These are phyloP conservation scores for Chaetomium globosum DNA, from an alignment of 2,329 filamentous ascomycete species.

Conservation along the genomic window DNA sequence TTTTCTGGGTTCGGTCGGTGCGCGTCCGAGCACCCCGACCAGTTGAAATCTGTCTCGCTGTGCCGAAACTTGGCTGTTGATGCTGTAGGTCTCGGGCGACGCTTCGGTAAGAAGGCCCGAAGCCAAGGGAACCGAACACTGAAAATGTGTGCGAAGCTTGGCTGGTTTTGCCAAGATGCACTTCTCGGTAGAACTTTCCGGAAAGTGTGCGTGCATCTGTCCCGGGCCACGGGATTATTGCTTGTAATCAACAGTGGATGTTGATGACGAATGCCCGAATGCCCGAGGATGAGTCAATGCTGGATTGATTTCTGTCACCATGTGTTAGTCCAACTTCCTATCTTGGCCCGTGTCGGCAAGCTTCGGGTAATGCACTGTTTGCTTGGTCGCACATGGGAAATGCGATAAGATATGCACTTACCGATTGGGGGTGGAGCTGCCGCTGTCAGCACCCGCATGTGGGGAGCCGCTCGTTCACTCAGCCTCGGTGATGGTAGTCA, in stretches of 20 bases:
- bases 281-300: slow-evolving; percentile 19
- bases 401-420: slow-evolving; percentile 30
- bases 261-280: slow-evolving; percentile 9
- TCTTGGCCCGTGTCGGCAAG: slow-evolving; percentile 15
- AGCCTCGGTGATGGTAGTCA: slow-evolving; percentile 60
- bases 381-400: slow-evolving; percentile 15
- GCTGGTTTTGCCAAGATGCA: background rate
- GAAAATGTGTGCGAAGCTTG: background rate
- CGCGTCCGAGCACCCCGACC: background rate
- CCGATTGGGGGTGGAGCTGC: slow-evolving; percentile 22
- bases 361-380: slow-evolving; percentile 19
- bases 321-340: slow-evolving; percentile 17
- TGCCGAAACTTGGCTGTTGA: background rate
- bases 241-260: background rate
- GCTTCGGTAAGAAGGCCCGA: slow-evolving; percentile 16
- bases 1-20: background rate
- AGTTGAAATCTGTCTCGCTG: background rate
- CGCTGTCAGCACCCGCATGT: background rate
- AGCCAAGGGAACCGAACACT: background rate
- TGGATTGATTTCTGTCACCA: slow-evolving; percentile 2
- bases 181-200: slow-evolving; percentile 11
- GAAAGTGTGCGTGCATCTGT: slow-evolving; percentile 7
- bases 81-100: background rate
- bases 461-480: slow-evolving; percentile 44
- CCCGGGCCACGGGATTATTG: slow-evolving; percentile 1